Evolutionary conservation across 1,284 basidiomycete species (phyloP).

Genomic region (Kwoniella shivajii): DNA sequence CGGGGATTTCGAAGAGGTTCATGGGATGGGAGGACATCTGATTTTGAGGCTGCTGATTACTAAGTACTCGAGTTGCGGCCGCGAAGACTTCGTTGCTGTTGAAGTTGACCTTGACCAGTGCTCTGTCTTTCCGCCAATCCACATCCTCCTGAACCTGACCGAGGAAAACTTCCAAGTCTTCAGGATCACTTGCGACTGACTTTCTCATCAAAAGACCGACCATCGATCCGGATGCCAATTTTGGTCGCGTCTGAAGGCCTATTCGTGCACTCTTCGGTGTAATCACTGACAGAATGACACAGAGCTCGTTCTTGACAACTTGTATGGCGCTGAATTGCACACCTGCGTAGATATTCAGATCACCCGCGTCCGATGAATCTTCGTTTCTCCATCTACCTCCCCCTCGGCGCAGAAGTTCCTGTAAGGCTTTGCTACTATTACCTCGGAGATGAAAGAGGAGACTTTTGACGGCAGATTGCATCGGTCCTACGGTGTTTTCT

Average conservation of each 20-base stretch:
- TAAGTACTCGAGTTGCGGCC: slow-evolving; percentile 60
- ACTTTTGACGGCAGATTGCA: slow-evolving; percentile 54
- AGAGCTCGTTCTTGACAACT: background rate
- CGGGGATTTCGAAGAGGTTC: slow-evolving; percentile 62
- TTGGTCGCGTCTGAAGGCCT: background rate
- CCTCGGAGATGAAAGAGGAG: background rate
- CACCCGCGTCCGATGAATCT: slow-evolving; percentile 9
- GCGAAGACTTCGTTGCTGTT: slow-evolving; percentile 49
- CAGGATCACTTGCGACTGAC: background rate
- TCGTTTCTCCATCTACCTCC: slow-evolving; percentile 58
- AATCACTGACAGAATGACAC: background rate
- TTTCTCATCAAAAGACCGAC: background rate
- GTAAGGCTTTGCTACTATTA: background rate
- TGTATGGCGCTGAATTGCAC: background rate
- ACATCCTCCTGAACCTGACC: slow-evolving; percentile 20
- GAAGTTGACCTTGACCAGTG: background rate
- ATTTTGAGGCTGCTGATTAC: slow-evolving; percentile 55
- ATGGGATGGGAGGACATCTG: slow-evolving; percentile 32
- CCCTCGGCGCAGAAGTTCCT: slow-evolving; percentile 10
- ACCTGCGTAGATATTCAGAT: background rate
- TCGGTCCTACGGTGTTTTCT: slow-evolving; percentile 61
- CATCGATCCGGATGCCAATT: background rate
- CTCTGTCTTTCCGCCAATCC: too few species aligned
- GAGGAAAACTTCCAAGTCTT: slow-evolving; percentile 24
- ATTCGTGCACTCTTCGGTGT: background rate